Conservation (phyloP, 108 stramenopile species). For the Aureococcus anophagefferens region DNA sequence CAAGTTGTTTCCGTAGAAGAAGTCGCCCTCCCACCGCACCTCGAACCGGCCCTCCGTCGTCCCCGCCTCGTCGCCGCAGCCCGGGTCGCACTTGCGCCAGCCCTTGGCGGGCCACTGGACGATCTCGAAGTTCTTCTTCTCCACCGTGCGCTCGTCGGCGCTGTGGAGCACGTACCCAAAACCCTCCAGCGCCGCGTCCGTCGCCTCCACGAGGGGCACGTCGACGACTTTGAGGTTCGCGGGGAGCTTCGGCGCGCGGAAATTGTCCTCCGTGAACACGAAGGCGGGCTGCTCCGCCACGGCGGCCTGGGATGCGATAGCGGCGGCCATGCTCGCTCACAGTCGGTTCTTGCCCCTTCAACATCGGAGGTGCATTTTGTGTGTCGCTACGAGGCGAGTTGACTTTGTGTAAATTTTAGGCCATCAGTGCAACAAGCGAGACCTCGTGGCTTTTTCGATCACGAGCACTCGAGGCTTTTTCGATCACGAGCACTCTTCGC, state of each 20-base stretch:
- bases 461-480: too few relatives aligned
- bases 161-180: neutral
- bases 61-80: conserved; percentile 11
- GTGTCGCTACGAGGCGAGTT: too few relatives aligned
- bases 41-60: conserved; percentile 13
- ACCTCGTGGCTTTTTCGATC: too few relatives aligned
- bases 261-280: too few relatives aligned
- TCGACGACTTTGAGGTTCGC: neutral
- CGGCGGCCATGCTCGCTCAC: too few relatives aligned
- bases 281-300: too few relatives aligned
- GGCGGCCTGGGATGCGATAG: too few relatives aligned
- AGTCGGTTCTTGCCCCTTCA: too few relatives aligned
- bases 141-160: neutral
- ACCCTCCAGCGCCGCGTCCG: neutral
- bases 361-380: too few relatives aligned
- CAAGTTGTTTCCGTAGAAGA: conserved; percentile 1
- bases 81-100: conserved; percentile 5
- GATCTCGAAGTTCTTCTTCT: conserved; percentile 13
- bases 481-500: too few relatives aligned
- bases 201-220: neutral
- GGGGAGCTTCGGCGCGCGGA: neutral
- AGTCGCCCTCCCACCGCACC: conserved; percentile 13
- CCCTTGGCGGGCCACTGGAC: conserved; percentile 7
- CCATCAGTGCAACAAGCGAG: too few relatives aligned
- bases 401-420: too few relatives aligned